A percentile compares a stretch with the other conserved stretches of the same genome.
These are phyloP conservation scores for Orobanche coerulescens DNA, from an alignment of 257 asterid species.

Conservation along the genomic window DNA sequence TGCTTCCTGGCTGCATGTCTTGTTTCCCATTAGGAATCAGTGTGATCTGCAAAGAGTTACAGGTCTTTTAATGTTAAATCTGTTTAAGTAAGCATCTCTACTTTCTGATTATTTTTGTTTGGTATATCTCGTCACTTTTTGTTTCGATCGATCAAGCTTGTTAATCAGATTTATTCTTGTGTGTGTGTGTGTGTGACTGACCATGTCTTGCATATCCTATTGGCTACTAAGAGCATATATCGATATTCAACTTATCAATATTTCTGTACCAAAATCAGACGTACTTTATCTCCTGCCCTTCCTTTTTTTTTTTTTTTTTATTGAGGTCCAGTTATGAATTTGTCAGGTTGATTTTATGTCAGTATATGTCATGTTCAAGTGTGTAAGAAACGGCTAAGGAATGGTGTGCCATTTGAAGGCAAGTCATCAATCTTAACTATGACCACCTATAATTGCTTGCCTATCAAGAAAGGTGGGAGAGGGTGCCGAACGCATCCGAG, in stretches of 20 bases:
- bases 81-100: background rate
- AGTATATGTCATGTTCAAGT: background rate
- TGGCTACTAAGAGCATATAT: too few relatives aligned
- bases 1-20: background rate
- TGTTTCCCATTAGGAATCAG: too few relatives aligned
- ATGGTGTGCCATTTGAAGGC: constrained; percentile 1
- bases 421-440: background rate
- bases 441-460: background rate
- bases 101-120: background rate
- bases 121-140: background rate
- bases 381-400: background rate
- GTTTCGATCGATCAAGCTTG: background rate
- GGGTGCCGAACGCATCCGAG: background rate
- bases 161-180: too few relatives aligned
- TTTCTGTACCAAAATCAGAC: too few relatives aligned
- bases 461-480: background rate
- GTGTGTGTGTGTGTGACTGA: too few relatives aligned
- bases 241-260: too few relatives aligned
- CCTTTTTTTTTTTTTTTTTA: background rate
- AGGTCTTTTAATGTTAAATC: background rate
- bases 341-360: constrained; percentile 16
- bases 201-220: background rate
- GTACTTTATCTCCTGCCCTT: background rate
- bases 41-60: background rate
- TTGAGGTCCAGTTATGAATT: constrained; percentile 6